Conservation (phyloP, 164 flowering plant species). For the Cinnamomum micranthum region DNA sequence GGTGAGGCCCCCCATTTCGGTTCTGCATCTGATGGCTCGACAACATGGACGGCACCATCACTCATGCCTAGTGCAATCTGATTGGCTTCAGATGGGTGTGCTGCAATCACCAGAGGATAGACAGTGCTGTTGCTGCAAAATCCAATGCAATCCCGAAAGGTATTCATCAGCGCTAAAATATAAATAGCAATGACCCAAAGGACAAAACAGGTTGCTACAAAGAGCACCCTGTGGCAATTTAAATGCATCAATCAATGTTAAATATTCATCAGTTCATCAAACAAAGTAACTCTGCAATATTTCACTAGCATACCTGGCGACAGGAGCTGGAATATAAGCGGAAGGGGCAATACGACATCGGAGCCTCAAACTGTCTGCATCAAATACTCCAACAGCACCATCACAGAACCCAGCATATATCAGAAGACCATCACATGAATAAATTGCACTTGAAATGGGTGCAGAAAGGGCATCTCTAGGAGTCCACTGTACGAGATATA, state of each 20-base stretch:
- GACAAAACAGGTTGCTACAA: neutral
- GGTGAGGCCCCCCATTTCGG: constrained; percentile 53
- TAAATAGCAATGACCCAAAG: neutral
- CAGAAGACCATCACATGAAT: constrained; percentile 60
- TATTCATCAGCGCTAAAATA: neutral
- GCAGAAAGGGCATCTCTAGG: constrained; percentile 54
- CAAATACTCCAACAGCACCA: constrained; percentile 66
- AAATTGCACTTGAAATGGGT: constrained; percentile 56
- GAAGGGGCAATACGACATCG: constrained; percentile 59
- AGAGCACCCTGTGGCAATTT: neutral
- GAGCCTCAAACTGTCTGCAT: constrained; percentile 50
- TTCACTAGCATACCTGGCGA: constrained; percentile 31
- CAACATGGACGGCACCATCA: constrained; percentile 58
- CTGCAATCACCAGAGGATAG: constrained; percentile 56
- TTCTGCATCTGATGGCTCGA: constrained; percentile 58
- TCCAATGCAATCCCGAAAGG: neutral
- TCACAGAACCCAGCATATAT: constrained; percentile 58
- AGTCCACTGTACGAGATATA: constrained; percentile 40
- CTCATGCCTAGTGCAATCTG: constrained; percentile 72
- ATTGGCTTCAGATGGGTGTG: constrained; percentile 66
- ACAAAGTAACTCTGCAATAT: neutral
- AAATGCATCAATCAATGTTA: neutral
- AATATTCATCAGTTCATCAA: neutral
- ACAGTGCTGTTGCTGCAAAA: constrained; percentile 28
- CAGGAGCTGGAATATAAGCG: constrained; percentile 41